Evolutionary conservation across 2,329 filamentous ascomycete species (phyloP).

Genomic region (Colletotrichum theobromicola): DNA sequence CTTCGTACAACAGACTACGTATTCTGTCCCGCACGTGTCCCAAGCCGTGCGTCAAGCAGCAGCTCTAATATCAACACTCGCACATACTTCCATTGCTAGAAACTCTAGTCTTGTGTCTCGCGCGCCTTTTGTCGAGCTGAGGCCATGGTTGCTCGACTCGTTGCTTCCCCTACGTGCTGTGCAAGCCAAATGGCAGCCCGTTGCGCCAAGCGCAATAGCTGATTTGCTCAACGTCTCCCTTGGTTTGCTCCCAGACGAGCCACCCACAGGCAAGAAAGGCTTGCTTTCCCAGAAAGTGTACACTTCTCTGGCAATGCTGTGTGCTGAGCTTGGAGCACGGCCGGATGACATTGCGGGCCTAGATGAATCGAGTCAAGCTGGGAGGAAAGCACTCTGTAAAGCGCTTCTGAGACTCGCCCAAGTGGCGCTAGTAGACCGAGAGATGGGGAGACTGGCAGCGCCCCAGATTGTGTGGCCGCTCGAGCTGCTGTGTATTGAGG

Average conservation of each 20-base stretch:
- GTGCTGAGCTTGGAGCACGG: conserved; percentile 42
- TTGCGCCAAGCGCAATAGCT: conserved; percentile 8
- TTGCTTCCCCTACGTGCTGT: conserved; percentile 46
- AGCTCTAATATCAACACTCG: conserved; percentile 49
- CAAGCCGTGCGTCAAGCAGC: conserved; percentile 53
- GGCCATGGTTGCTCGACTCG: conserved; percentile 56
- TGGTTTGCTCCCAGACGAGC: background rate
- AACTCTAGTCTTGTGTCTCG: conserved; percentile 34
- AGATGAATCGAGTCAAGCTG: conserved; percentile 29
- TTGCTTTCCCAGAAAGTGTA: conserved; percentile 38
- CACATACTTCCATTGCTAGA: conserved; percentile 41
- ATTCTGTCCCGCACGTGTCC: conserved; percentile 41
- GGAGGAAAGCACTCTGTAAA: conserved; percentile 39
- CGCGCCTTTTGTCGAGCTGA: conserved; percentile 42
- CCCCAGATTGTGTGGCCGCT: conserved; percentile 50
- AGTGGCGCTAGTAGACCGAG: conserved; percentile 32
- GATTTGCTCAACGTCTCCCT: conserved; percentile 7
- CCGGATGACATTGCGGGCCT: conserved; percentile 34
- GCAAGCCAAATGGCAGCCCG: conserved; percentile 41
- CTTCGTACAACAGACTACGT: conserved; percentile 38
- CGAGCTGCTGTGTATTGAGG: conserved; percentile 37
- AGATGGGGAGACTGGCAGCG: conserved; percentile 43
- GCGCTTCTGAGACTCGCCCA: conserved; percentile 43
- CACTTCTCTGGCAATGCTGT: conserved; percentile 45
- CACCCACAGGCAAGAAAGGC: background rate